Conservation (phyloP, 768 basidiomycete species). For the Pisolithus orientalis region DNA sequence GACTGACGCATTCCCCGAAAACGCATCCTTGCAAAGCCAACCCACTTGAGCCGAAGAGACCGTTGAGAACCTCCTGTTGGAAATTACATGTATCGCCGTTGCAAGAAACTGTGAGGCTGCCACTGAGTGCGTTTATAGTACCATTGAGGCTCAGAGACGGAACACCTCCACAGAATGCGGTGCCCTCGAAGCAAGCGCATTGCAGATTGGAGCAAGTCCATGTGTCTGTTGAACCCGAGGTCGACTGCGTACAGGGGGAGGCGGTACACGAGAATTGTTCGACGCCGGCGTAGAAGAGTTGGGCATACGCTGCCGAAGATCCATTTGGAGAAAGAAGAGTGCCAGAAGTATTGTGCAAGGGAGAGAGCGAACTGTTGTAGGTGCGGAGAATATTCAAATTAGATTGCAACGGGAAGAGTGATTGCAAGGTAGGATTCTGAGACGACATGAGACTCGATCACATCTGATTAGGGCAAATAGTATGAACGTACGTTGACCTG, state of each 20-base stretch:
- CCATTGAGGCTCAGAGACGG: constrained; percentile 42
- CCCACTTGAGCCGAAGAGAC: constrained; percentile 68
- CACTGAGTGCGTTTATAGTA: constrained; percentile 60
- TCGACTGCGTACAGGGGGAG: constrained; percentile 58
- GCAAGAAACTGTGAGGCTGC: constrained; percentile 66
- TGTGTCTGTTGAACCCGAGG: constrained; percentile 33
- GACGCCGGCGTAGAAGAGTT: constrained; percentile 71
- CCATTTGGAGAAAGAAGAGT: constrained; percentile 37
- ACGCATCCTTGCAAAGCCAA: constrained; percentile 67
- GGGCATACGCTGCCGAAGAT: constrained; percentile 56
- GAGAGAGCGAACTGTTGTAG: constrained; percentile 62
- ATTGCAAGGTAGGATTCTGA: constrained; percentile 82
- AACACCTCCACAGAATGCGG: constrained; percentile 69
- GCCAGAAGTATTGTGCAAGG: constrained; percentile 34
- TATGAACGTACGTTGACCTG: constrained; percentile 58
- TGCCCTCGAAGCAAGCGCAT: constrained; percentile 65
- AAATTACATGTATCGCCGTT: constrained; percentile 65
- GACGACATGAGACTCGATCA: neutral
- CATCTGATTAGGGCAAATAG: neutral
- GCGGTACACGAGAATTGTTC: constrained; percentile 88
- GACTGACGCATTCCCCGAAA: constrained; percentile 86
- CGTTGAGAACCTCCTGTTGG: constrained; percentile 60
- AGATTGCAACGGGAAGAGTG: constrained; percentile 62
- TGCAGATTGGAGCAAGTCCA: constrained; percentile 71
- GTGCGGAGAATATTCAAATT: constrained; percentile 78